Evolutionary conservation across 768 basidiomycete genomes (phyloP).

Genomic region (Suillus tomentosus): DNA sequence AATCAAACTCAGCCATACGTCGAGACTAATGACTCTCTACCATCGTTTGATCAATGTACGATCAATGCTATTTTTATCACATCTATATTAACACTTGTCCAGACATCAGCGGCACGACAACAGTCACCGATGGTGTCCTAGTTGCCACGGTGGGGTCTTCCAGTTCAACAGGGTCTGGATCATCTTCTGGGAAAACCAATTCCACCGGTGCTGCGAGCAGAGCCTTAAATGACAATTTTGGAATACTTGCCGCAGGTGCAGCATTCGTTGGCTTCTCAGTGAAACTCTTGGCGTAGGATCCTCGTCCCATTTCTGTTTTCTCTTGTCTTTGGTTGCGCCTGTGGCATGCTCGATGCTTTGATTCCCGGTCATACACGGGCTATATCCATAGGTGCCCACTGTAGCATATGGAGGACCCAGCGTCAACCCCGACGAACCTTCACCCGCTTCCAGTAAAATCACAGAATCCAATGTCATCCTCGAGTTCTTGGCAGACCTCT

Average conservation of each 20-base stretch:
- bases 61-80: neutral
- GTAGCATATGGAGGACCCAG: no score
- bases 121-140: constrained; percentile 12
- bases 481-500: no score
- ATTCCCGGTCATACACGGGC: neutral
- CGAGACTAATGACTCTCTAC: constrained; percentile 45
- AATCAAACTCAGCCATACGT: constrained; percentile 57
- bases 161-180: constrained; percentile 12
- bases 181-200: neutral
- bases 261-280: constrained; percentile 19
- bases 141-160: constrained; percentile 5
- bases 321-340: no score
- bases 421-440: no score
- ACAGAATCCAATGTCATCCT: no score
- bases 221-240: constrained; percentile 9
- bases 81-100: neutral
- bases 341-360: neutral
- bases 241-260: constrained; percentile 19
- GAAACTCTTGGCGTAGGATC: constrained; percentile 23
- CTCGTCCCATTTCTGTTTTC: no score
- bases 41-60: constrained; percentile 51
- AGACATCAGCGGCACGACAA: constrained; percentile 32
- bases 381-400: no score
- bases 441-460: no score
- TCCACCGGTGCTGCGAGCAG: constrained; percentile 10